Base-by-base conservation (phyloP, 2,329 filamentous ascomycete species). In the Ceratocystis papillata region DNA sequence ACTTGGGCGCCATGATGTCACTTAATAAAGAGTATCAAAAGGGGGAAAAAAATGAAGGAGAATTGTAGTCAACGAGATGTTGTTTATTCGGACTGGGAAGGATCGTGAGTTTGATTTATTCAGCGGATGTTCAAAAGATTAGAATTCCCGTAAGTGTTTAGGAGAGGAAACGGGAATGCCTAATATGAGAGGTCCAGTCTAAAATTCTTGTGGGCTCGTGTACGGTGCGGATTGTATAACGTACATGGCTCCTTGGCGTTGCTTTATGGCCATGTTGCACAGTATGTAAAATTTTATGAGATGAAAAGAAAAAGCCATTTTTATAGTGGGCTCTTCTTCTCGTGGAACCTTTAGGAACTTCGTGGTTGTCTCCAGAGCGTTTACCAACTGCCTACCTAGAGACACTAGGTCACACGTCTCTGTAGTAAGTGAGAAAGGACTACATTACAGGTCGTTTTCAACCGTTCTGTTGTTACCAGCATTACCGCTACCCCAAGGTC, bases 1-100 rank as follows among this genome's bases (percentile, higher is more conserved):
- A 78, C 73, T 73, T 75, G 67, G 76, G 73, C 73, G 77, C 74
- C 77, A 78, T 78, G 73, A 73, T 78, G 72, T 74, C 72, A 70
- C 70, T 50, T 62, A 45, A 20, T 62, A 3, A 30, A 22, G n/a
- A 37, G 46, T 37, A 57, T 53, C 33, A 44, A 63, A 41, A 30
- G 48, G 45, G 41, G 28, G 30, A 62, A 5, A 55, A 55, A 30
- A 63, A 55, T 53, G 17, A 46, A 48, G 3, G 50, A 66, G 25
- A 57, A 48, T 2, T 46, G 8, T 17, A 1, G 7, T 41, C 41
- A 44, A 22, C 41, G 46, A 6, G 20, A 12, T 10, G 53, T 28
- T 15, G 25, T 45, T 45, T 48, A 8, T 37, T 45, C 61, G 61
- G 61, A 22, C 30, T 17, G 8, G 61, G 4, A 46, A 10, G 41